Evolutionary conservation across 2,329 filamentous ascomycete species (phyloP).

Genomic region (Aspergillus sojae): DNA sequence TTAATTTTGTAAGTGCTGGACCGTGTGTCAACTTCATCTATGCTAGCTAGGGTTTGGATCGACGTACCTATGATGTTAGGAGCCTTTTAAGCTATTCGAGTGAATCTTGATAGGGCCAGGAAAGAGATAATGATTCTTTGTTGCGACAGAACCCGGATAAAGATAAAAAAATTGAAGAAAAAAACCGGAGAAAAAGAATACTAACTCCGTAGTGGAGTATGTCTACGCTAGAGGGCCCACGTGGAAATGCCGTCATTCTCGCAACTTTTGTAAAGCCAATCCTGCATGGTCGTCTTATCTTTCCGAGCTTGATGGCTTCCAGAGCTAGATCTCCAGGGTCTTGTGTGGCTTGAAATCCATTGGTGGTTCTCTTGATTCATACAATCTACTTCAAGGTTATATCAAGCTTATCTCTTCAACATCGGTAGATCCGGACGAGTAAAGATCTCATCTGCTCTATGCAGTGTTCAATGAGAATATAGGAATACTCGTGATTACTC

Average conservation of each 20-base stretch:
- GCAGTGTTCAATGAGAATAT: background rate
- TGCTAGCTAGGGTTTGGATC: background rate
- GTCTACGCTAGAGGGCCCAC: background rate
- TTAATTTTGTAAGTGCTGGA: background rate
- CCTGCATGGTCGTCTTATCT: background rate
- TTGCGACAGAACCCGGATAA: background rate
- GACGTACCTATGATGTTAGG: background rate
- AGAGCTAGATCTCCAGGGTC: background rate
- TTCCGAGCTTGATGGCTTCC: background rate
- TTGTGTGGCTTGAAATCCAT: background rate
- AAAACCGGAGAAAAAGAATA: slow-evolving; percentile 4
- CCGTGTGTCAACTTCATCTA: background rate
- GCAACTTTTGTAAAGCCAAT: background rate
- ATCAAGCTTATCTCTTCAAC: background rate
- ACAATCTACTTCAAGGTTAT: background rate
- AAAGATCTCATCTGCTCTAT: background rate
- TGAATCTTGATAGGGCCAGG: background rate
- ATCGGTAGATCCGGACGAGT: too few relatives aligned
- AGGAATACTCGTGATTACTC: background rate
- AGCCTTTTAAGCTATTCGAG: too few relatives aligned
- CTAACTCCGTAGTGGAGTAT: slow-evolving; percentile 1
- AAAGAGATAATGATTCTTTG: background rate
- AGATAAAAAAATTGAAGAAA: slow-evolving; percentile 5
- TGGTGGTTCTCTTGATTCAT: background rate
- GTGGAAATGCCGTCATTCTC: background rate